phyloP scores from a whole-genome alignment of 371 early-diverging fungal species.

The Mucor velutinosus region DNA sequence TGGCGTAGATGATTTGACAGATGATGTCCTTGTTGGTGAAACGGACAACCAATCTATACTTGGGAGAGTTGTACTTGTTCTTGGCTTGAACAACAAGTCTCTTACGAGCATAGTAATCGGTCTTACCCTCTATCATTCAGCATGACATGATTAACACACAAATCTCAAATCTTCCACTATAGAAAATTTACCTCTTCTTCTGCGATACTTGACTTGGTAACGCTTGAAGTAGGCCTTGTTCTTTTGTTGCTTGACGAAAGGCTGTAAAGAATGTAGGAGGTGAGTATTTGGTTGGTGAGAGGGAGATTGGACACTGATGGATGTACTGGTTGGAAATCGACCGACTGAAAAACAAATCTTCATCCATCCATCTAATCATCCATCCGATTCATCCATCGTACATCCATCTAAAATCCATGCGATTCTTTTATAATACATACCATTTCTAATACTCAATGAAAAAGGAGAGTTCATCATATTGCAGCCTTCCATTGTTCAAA shows the following conservation, averaged over 20 bases:
- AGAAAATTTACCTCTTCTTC: conserved; percentile 87
- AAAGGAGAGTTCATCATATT: conserved; percentile 2
- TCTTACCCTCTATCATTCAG: conserved; percentile 92
- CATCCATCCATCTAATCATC: conserved; percentile 6
- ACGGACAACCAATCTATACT: conserved; percentile 99
- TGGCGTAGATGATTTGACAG: conserved; percentile 98
- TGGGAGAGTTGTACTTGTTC: conserved; percentile 99
- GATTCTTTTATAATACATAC: neutral
- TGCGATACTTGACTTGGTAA: conserved; percentile 99
- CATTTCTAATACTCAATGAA: conserved; percentile 13
- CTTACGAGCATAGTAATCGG: conserved; percentile 99
- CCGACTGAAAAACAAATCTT: neutral
- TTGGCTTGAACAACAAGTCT: conserved; percentile 98
- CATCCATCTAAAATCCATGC: neutral
- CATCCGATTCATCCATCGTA: neutral
- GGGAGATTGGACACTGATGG: neutral
- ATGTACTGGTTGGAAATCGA: neutral
- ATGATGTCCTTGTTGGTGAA: conserved; percentile 99
- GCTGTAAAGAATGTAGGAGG: conserved; percentile 15
- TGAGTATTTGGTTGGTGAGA: neutral
- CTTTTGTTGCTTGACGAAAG: conserved; percentile 54
- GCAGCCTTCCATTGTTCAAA: conserved; percentile 1
- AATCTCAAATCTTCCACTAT: neutral
- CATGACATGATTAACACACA: neutral
- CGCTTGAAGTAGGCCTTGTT: conserved; percentile 97